Percentiles rank a stretch among this genome's conserved stretches.
These are phyloP conservation scores for Inonotus obliquus DNA, from an alignment of 1,284 basidiomycete species.

Conservation along the genomic window DNA sequence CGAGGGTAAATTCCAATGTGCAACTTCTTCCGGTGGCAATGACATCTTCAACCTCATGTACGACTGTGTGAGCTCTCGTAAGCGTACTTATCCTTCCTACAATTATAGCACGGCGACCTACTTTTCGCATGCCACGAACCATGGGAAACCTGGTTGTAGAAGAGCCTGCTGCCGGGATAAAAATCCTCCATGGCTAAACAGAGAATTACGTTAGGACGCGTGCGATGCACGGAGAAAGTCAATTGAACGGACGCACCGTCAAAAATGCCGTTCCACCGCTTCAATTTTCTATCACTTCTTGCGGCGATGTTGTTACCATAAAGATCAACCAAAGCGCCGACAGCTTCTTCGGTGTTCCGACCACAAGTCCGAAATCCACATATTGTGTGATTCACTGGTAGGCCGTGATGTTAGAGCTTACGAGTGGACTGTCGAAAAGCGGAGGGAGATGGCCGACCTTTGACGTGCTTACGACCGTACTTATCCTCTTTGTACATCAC, in stretches of 20 bases:
- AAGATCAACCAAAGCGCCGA: background rate
- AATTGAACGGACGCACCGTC: background rate
- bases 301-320: background rate
- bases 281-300: background rate
- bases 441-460: background rate
- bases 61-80: background rate
- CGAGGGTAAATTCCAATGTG: background rate
- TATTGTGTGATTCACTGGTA: background rate
- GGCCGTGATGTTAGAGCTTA: no score
- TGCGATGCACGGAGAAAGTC: background rate
- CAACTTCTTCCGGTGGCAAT: background rate
- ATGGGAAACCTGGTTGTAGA: background rate
- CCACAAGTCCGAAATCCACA: background rate
- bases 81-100: background rate
- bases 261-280: background rate
- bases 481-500: background rate
- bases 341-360: background rate
- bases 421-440: background rate
- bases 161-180: background rate
- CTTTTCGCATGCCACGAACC: background rate
- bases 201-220: background rate
- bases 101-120: background rate
- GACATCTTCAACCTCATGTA: background rate
- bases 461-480: background rate
- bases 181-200: background rate